Percentiles rank a stretch among this genome's conserved stretches.
phyloP scores from a whole-genome alignment of 768 basidiomycete species.

The Naganishia randhawae region DNA sequence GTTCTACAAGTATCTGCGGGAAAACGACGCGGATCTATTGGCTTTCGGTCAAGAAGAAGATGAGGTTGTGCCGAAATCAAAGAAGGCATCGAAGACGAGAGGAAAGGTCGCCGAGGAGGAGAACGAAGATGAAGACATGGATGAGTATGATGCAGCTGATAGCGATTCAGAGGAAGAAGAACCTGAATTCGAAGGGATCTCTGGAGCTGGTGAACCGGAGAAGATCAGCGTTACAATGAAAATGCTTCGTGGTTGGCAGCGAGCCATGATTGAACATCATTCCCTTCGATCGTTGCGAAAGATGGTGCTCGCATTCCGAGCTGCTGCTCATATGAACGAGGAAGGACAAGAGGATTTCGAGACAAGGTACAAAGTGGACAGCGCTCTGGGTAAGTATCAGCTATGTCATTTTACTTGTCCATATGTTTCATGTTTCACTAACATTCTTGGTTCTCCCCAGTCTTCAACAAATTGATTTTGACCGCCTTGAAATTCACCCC shows the following conservation, averaged over 20 bases:
- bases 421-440: constrained; percentile 14
- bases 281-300: constrained; percentile 79
- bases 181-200: constrained; percentile 55
- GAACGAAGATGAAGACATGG: constrained; percentile 55
- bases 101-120: constrained; percentile 46
- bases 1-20: constrained; percentile 95
- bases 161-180: constrained; percentile 36
- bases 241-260: constrained; percentile 78
- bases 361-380: constrained; percentile 83
- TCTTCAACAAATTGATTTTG: constrained; percentile 88
- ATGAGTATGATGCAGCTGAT: constrained; percentile 40
- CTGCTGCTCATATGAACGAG: constrained; percentile 84
- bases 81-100: constrained; percentile 46
- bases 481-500: constrained; percentile 88
- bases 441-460: constrained; percentile 52
- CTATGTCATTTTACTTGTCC: background rate
- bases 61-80: constrained; percentile 43
- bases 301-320: constrained; percentile 81
- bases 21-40: constrained; percentile 88
- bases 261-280: constrained; percentile 78
- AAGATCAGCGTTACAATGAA: constrained; percentile 52
- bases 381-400: constrained; percentile 60
- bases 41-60: constrained; percentile 64
- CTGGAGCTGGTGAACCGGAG: constrained; percentile 54
- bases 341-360: constrained; percentile 56